These are phyloP conservation scores for Fomitopsis serialis DNA, from an alignment of 768 basidiomycete species.

Conservation along the genomic window DNA sequence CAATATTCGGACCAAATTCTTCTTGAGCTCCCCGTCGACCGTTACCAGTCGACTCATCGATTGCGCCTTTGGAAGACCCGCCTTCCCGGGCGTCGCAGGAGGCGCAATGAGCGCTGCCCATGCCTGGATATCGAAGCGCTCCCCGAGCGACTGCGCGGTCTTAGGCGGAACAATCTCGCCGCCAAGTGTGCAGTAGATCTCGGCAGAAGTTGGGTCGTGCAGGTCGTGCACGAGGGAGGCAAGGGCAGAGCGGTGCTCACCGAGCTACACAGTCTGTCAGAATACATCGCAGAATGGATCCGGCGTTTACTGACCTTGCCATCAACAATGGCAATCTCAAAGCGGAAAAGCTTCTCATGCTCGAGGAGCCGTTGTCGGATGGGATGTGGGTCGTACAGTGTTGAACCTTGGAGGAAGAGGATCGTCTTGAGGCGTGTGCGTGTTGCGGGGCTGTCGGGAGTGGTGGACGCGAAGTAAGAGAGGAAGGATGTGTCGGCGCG, in stretches of 20 bases:
- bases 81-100: background rate
- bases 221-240: slow-evolving; percentile 62
- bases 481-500: slow-evolving; percentile 43
- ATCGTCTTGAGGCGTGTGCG: slow-evolving; percentile 65
- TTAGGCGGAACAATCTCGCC: slow-evolving; percentile 69
- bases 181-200: slow-evolving; percentile 79
- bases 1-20: slow-evolving; percentile 59
- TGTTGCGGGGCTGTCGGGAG: slow-evolving; percentile 75
- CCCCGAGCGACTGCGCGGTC: slow-evolving; percentile 46
- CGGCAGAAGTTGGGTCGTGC: slow-evolving; percentile 71
- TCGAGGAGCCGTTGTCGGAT: slow-evolving; percentile 41
- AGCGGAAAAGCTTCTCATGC: slow-evolving; percentile 47
- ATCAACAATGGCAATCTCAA: slow-evolving; percentile 76
- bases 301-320: slow-evolving; percentile 57
- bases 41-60: slow-evolving; percentile 25
- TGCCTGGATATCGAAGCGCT: slow-evolving; percentile 41
- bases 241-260: slow-evolving; percentile 59
- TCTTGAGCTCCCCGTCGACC: slow-evolving; percentile 46
- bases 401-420: slow-evolving; percentile 78
- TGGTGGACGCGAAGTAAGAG: slow-evolving; percentile 76
- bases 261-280: slow-evolving; percentile 30
- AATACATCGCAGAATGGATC: too few species aligned
- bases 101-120: slow-evolving; percentile 49
- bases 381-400: slow-evolving; percentile 51
- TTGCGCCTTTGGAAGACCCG: slow-evolving; percentile 19